Base-by-base conservation (phyloP, 2,329 filamentous ascomycete genomes). In the Beauveria sp. region DNA sequence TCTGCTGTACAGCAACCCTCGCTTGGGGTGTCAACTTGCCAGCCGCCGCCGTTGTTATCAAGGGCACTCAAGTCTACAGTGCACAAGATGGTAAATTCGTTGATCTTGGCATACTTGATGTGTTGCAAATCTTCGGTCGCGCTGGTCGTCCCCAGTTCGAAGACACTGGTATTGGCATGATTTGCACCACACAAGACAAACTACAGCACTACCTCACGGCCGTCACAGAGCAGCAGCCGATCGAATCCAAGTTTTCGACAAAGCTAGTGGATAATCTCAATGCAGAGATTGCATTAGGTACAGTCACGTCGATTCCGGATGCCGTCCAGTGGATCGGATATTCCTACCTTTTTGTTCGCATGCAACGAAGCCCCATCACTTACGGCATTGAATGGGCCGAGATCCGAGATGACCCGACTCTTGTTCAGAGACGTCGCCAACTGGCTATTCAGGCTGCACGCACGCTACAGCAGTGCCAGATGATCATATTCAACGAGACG, bases 11-110 rank as follows among this genome's bases (percentile, higher is more conserved):
- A 2, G 95, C 95, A 12, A 99, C 95, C 1, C 82, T 99, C 28
- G 95, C 95, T 0, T 99, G 95, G 95, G 95, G 95, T 86, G 93
- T 99, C 71, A 99, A 99, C 74, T 84, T 99, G 74, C 95, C 95
- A 1, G 95, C 95, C 40, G 95, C 95, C 0, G 96, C 95, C 0
- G 95, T 99, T 56, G 84, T 99, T 59, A 99, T 99, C 81, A 99
- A 99, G 73, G 95, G 95, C 18, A 99, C 95, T 0, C 93, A 98
- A 71, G 85, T 99, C 0, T 99, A 99, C 76, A 98, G 93, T 72
- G 88, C 95, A 0, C 91, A 97, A 72, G 93, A 96, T 58, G 95
- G 95, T 74, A 96, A 96, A 74, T 98, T 97, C 68, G 89, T 97
- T 22, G 95, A 99, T 70, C 82, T 99, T 5, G 93, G 95, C 3